These are phyloP conservation scores for Tetrapisispora arboricola DNA, from an alignment of 805 yeast genomes.

Conservation along the genomic window DNA sequence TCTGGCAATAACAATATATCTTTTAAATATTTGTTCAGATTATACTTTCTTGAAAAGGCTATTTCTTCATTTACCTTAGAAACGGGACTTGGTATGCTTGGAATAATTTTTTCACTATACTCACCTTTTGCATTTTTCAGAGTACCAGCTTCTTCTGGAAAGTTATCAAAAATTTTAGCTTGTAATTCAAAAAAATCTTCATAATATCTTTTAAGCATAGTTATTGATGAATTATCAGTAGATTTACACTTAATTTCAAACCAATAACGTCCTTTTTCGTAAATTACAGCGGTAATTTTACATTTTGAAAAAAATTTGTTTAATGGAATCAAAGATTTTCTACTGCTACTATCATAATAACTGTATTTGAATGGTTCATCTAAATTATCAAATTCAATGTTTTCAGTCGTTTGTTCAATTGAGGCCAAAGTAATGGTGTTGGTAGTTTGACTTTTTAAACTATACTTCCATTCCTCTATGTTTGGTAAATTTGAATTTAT, in stretches of 20 bases:
- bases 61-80: conserved; percentile 70
- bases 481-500: conserved; percentile 66
- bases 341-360: conserved; percentile 1
- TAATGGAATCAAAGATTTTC: background rate
- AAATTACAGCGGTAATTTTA: conserved; percentile 34
- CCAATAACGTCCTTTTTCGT: conserved; percentile 83
- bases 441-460: conserved; percentile 3
- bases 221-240: conserved; percentile 50
- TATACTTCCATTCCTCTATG: conserved; percentile 86
- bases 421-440: conserved; percentile 1
- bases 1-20: conserved; percentile 60
- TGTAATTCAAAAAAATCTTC: conserved; percentile 95
- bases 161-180: conserved; percentile 64
- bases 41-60: conserved; percentile 43
- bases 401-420: background rate
- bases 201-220: conserved; percentile 77
- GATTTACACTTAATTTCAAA: conserved; percentile 55
- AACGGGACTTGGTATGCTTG: conserved; percentile 92
- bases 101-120: conserved; percentile 67
- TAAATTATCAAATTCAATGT: background rate
- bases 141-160: conserved; percentile 89
- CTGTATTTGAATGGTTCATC: conserved; percentile 1
- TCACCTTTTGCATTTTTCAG: conserved; percentile 35
- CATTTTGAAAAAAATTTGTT: background rate
- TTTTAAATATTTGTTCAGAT: conserved; percentile 45